Percentiles rank a stretch among this genome's conserved stretches.
Conservation (phyloP, 768 basidiomycete genomes). For the Chalciporus pseudorubinellus region DNA sequence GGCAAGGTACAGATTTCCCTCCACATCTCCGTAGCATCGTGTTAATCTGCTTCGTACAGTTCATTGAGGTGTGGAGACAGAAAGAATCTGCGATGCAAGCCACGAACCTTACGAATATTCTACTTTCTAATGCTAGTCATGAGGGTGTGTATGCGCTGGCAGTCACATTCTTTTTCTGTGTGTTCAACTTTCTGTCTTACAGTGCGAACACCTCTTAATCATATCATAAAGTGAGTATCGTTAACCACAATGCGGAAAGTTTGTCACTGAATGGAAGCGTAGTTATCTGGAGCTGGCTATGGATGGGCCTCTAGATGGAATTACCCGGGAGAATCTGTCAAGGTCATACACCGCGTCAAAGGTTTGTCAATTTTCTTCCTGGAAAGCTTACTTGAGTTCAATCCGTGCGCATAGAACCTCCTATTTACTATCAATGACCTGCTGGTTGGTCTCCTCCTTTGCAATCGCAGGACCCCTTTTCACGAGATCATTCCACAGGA, state of each 20-base stretch:
- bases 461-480: too few species aligned
- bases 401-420: constrained; percentile 44
- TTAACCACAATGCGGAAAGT: neutral
- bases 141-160: constrained; percentile 49
- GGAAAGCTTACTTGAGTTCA: too few species aligned
- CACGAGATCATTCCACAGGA: too few species aligned
- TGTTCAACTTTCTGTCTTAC: neutral
- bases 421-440: constrained; percentile 84
- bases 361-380: constrained; percentile 28
- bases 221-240: neutral
- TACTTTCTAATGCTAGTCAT: constrained; percentile 80
- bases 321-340: constrained; percentile 71
- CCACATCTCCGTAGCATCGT: too few species aligned
- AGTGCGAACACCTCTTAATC: constrained; percentile 1
- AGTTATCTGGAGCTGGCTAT: constrained; percentile 81
- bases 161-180: neutral
- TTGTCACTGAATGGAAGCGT: neutral
- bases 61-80: constrained; percentile 85
- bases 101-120: constrained; percentile 68
- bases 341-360: constrained; percentile 77
- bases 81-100: constrained; percentile 72
- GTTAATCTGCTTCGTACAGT: constrained; percentile 43
- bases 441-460: constrained; percentile 39
- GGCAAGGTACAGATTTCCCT: too few species aligned
- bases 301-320: constrained; percentile 66